Base-by-base conservation (phyloP, 2,329 filamentous ascomycete species). In the Venturia asperata region DNA sequence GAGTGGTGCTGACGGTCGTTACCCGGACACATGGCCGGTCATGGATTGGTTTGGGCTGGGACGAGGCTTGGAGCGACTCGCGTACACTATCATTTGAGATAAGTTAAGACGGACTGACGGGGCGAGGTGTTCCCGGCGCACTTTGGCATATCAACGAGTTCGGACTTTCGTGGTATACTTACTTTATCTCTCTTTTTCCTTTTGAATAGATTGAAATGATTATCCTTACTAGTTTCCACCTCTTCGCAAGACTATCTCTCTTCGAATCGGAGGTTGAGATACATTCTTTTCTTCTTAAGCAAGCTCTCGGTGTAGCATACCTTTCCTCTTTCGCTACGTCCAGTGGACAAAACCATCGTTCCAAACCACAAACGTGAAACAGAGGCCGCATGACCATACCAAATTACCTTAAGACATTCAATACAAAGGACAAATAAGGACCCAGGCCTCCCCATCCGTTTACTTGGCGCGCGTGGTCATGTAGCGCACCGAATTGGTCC, bases 1-100 rank as follows among this genome's bases (percentile, higher is more conserved):
- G 17, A 52, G 37, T n/a, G 52, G 52, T 58, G 49, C 52, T 58
- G 52, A 58, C 52, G 30, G 52, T 58, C 52, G 15, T 58, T 58
- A 37, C 52, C 27, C 52, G 52, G 52, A 58, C n/a, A n/a, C 21
- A 13, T 52, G 21, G 21, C 21, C 30, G 30, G 30, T 3, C 30
- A 34, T 34, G 30, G 30, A 6, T 34, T 34, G 30, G 3, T 3
- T 21, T 21, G 47, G 15, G 5, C 3, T 52, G 47, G 47, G 47
- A 58, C n/a, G 52, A 17, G 27, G 37, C 52, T 58, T 37, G 30
- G 30, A 34, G 52, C 52, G 27, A 52, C 15, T 7, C 37, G 5
- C 49, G 34, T 58, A 58, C 30, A 58, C 52, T 58, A 37, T 58
- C 52, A 17, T 58, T 58, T 6, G 24, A 7, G 24, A 34, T 34